Conservation (phyloP, 2,329 filamentous ascomycete species). For the Metarhizium robertsii region DNA sequence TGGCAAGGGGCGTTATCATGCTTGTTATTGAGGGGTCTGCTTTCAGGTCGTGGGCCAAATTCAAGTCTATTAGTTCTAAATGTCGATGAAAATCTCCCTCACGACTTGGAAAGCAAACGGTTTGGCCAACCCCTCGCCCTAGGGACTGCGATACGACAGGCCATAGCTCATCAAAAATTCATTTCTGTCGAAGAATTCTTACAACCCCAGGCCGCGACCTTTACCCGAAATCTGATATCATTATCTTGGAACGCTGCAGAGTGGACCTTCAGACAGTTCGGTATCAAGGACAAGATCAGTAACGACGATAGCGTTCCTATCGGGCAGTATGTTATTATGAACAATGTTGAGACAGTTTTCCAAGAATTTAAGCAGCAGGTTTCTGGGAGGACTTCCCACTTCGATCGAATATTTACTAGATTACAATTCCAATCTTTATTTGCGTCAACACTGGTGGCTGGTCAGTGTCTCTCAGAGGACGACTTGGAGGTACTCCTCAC, state of each 20-base stretch:
- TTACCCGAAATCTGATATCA: constrained; percentile 58
- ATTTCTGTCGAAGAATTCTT: constrained; percentile 64
- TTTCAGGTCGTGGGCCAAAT: constrained; percentile 29
- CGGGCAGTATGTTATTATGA: constrained; percentile 57
- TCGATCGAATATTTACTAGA: constrained; percentile 60
- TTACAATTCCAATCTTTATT: constrained; percentile 54
- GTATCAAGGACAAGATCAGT: constrained; percentile 41
- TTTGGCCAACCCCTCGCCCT: constrained; percentile 76
- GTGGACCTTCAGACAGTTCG: constrained; percentile 67
- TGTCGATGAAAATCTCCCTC: constrained; percentile 54
- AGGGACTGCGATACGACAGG: constrained; percentile 68
- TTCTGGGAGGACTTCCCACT: constrained; percentile 34
- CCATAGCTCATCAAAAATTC: constrained; percentile 58
- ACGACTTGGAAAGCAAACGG: constrained; percentile 64
- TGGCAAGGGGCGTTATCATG: constrained; percentile 70
- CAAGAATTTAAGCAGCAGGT: constrained; percentile 41
- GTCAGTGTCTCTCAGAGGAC: constrained; percentile 43
- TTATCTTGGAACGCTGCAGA: constrained; percentile 61
- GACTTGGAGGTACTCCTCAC: constrained; percentile 63
- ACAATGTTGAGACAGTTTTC: constrained; percentile 51
- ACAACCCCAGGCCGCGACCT: constrained; percentile 57
- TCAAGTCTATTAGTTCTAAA: constrained; percentile 42
- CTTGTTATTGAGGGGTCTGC: constrained; percentile 53
- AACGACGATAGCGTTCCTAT: constrained; percentile 47
- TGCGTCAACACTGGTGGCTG: constrained; percentile 38